phyloP scores from a whole-genome alignment of 2,329 filamentous ascomycete genomes.

The Penicillium digitatum region DNA sequence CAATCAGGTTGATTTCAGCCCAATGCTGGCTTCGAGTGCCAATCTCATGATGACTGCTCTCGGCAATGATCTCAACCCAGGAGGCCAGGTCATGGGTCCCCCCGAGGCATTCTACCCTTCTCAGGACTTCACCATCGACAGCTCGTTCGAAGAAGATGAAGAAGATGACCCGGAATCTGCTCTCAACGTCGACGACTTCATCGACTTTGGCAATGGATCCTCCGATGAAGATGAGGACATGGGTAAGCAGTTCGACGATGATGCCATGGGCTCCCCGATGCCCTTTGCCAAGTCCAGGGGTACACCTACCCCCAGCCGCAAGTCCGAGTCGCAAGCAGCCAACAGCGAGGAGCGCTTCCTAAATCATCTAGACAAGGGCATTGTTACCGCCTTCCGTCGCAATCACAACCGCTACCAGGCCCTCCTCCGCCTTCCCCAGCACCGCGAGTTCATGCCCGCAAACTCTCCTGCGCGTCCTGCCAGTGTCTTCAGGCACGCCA shows the following conservation, averaged over 20 bases:
- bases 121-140: conserved; percentile 54
- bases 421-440: conserved; percentile 47
- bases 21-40: conserved; percentile 63
- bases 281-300: conserved; percentile 40
- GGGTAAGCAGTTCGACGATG: conserved; percentile 50
- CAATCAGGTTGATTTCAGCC: conserved; percentile 40
- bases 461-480: conserved; percentile 43
- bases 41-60: conserved; percentile 78
- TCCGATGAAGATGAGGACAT: conserved; percentile 55
- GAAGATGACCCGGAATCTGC: conserved; percentile 63
- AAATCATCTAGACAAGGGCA: conserved; percentile 65
- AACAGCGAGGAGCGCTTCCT: conserved; percentile 52
- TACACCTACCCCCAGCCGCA: conserved; percentile 37
- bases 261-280: conserved; percentile 42
- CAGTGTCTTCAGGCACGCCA: conserved; percentile 43
- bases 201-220: conserved; percentile 60
- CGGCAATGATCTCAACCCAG: conserved; percentile 47
- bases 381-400: conserved; percentile 72
- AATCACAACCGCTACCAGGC: conserved; percentile 52
- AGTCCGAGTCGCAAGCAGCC: conserved; percentile 27
- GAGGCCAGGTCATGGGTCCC: conserved; percentile 65
- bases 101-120: conserved; percentile 73
- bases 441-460: conserved; percentile 45
- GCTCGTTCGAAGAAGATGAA: conserved; percentile 56
- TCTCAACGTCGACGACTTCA: conserved; percentile 66